phyloP scores from a whole-genome alignment of 345 rosid species.

The Zanthoxylum bungeanum region DNA sequence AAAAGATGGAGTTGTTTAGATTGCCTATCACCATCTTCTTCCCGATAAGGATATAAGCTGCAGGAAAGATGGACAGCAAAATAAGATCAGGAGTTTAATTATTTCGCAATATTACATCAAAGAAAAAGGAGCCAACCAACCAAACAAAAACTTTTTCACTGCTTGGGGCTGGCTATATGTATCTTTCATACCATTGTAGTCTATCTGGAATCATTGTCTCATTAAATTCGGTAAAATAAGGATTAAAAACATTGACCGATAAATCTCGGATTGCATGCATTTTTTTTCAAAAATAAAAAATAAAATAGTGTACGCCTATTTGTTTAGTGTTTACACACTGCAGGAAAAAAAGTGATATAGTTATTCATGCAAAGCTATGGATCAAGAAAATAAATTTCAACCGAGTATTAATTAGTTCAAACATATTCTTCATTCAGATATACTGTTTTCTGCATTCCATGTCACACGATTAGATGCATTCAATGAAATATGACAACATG shows the following conservation, averaged over 20 bases:
- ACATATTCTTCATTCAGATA: too few relatives aligned
- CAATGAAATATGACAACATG: not conserved
- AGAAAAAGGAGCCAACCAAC: too few relatives aligned
- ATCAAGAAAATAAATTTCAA: too few relatives aligned
- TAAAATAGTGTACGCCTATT: not conserved
- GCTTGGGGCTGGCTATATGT: too few relatives aligned
- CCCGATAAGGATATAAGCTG: constrained; percentile 51
- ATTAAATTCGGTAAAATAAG: too few relatives aligned
- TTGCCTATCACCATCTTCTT: constrained; percentile 33
- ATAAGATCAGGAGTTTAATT: not conserved
- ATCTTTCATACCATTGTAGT: too few relatives aligned
- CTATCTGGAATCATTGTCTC: too few relatives aligned
- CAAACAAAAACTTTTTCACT: too few relatives aligned
- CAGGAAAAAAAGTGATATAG: not conserved
- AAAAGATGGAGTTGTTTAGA: not conserved
- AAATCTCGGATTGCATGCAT: not conserved
- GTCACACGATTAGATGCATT: not conserved
- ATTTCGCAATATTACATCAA: not conserved
- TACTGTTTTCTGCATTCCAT: too few relatives aligned
- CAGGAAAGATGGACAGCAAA: constrained; percentile 30
- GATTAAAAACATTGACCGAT: not conserved
- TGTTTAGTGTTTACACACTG: not conserved
- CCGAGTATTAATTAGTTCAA: too few relatives aligned
- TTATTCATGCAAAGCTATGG: too few relatives aligned
- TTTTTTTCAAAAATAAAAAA: not conserved